Evolutionary conservation across 1,284 basidiomycete species (phyloP).

Genomic region (Cryptococcus neoformans): DNA sequence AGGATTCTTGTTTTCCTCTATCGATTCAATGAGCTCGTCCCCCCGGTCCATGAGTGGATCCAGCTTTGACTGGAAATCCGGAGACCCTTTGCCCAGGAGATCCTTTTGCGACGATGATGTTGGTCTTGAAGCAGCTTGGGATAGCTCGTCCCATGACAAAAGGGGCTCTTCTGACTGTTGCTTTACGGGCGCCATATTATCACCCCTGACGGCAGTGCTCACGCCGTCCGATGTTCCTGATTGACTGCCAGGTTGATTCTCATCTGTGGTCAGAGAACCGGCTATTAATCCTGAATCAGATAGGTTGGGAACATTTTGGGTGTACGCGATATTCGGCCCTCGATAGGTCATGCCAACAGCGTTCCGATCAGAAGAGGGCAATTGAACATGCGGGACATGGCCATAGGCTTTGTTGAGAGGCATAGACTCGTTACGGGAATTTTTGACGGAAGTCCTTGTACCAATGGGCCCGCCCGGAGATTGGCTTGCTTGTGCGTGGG

Average conservation of each 20-base stretch:
- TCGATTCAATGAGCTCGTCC: conserved; percentile 8
- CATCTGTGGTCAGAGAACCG: neutral
- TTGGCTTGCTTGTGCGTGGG: too few relatives aligned
- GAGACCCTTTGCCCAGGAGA: conserved; percentile 1
- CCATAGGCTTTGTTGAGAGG: too few relatives aligned
- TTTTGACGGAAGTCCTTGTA: too few relatives aligned
- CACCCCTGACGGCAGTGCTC: neutral
- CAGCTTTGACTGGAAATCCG: neutral
- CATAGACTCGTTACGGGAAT: too few relatives aligned
- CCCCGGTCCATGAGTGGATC: conserved; percentile 3
- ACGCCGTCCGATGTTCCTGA: neutral
- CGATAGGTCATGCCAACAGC: too few relatives aligned
- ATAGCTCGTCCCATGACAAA: neutral
- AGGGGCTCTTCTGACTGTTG: neutral
- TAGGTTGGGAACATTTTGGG: too few relatives aligned
- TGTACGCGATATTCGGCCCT: too few relatives aligned
- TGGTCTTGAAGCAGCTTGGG: neutral
- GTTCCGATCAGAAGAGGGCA: too few relatives aligned
- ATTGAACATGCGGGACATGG: too few relatives aligned
- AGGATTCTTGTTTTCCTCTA: conserved; percentile 17
- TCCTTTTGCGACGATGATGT: neutral
- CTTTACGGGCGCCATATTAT: neutral
- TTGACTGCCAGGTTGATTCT: neutral
- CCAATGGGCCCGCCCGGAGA: too few relatives aligned
- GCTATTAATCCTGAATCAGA: too few relatives aligned